phyloP scores from a whole-genome alignment of 108 stramenopile genomes.

The Cyclostephanos invisitatus region DNA sequence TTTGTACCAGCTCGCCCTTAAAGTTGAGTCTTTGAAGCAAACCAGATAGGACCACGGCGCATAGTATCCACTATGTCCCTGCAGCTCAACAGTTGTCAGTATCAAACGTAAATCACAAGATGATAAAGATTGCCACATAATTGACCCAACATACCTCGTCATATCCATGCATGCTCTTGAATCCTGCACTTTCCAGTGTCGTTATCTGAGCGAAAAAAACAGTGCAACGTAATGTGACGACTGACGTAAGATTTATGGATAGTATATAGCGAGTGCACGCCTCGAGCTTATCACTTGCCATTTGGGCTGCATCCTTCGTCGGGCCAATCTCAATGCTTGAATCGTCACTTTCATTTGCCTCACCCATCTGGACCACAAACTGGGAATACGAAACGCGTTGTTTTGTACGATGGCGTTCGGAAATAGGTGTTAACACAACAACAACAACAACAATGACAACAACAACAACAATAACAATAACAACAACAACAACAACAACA shows the following conservation, averaged over 20 bases:
- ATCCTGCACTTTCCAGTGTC: slow-evolving; percentile 25
- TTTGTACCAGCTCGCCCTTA: slow-evolving; percentile 36
- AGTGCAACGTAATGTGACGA: not conserved
- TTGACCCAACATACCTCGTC: slow-evolving; percentile 27
- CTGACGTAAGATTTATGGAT: not conserved
- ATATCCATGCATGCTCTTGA: slow-evolving; percentile 41
- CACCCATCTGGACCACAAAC: slow-evolving; percentile 14
- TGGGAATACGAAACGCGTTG: not conserved
- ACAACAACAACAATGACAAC: not conserved
- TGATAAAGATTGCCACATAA: no score
- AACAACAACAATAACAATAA: not conserved
- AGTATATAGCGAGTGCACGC: not conserved
- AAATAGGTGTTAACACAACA: no score
- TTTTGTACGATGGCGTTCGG: not conserved
- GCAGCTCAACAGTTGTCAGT: no score
- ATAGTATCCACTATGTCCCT: slow-evolving; percentile 18
- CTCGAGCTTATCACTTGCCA: not conserved
- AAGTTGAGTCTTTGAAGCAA: slow-evolving; percentile 22
- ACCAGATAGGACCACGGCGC: slow-evolving; percentile 42
- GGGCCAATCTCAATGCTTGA: slow-evolving; percentile 1
- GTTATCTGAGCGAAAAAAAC: not conserved
- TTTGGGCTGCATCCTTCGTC: not conserved
- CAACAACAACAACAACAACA: not conserved
- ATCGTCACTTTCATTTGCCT: not conserved
- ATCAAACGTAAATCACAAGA: no score